Evolutionary conservation across 2,329 filamentous ascomycete species (phyloP).

Genomic region (Fusarium chaquense): DNA sequence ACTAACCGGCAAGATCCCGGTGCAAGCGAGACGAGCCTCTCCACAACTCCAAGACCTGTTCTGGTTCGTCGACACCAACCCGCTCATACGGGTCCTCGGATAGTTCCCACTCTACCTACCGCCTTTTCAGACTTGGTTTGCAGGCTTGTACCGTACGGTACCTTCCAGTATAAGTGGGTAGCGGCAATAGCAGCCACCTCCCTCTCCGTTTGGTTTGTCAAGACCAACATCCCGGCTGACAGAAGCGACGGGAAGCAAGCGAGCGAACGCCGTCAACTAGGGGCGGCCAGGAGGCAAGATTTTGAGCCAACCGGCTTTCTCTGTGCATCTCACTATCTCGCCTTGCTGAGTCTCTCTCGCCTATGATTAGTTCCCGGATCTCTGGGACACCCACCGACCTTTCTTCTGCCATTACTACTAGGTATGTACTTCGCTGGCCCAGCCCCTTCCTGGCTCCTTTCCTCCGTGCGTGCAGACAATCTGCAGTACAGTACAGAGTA

Average conservation of each 20-base stretch:
- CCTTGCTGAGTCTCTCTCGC: constrained; percentile 41
- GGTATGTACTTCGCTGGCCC: constrained; percentile 14
- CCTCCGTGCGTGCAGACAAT: constrained; percentile 16
- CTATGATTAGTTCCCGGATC: constrained; percentile 47
- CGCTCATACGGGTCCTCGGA: constrained; percentile 27
- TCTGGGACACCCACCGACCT: constrained; percentile 38
- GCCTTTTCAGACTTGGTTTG: constrained; percentile 14
- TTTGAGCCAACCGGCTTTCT: constrained; percentile 39
- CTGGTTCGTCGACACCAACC: constrained; percentile 23
- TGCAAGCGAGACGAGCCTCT: constrained; percentile 36
- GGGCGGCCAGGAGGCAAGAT: constrained; percentile 21
- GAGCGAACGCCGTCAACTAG: constrained; percentile 44
- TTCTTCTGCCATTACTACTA: constrained; percentile 13
- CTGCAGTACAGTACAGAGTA: constrained; percentile 1
- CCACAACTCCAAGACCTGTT: constrained; percentile 31
- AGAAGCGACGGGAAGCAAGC: constrained; percentile 47
- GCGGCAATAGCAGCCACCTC: constrained; percentile 31
- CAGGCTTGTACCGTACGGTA: constrained; percentile 15
- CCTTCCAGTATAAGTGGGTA: constrained; percentile 22
- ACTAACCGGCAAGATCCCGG: constrained; percentile 29
- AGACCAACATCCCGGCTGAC: constrained; percentile 41
- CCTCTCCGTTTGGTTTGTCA: constrained; percentile 11
- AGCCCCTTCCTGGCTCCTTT: constrained; percentile 20
- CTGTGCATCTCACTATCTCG: constrained; percentile 45
- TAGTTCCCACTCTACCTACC: constrained; percentile 27